Evolutionary conservation across 129 eudicot species (phyloP), one percentile per base, ranked within the genome.

Genomic region (Deinandra increscens): DNA sequence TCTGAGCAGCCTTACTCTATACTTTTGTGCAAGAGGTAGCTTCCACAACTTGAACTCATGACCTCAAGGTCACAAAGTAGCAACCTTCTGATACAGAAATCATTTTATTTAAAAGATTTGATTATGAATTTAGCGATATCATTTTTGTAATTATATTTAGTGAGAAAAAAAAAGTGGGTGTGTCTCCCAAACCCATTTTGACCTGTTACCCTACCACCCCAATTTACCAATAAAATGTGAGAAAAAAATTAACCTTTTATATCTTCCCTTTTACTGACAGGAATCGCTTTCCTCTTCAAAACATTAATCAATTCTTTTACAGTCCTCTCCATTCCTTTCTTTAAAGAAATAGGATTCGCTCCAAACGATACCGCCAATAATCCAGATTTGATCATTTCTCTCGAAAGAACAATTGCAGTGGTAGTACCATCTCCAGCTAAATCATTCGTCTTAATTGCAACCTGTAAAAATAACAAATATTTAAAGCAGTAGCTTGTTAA

Each of bases 371-470:
- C 82, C 31, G 98, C 95, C 70, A 93, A 72, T 58, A 86, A 75
- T 60, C 98, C 96, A 62, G 84, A 75, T 84, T 78, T 86, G 22
- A 93, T 83, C 87, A 93, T 89, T 76, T 89, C 98, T 73, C 98
- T 89, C 63, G 98, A 96, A 58, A 93, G 79, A 60, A 93, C 79
- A 49, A 93, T 83, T 64, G 98, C 98, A 66, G 98, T 89, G 4
- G 98, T 93, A 13, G 95, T 93, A 55, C 98, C 98, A 73, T 93
- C 98, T 33, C 98, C 98, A 61, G 96, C 96, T 59, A 70, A 78
- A 77, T 78, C 83, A 63, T 93, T 93, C 50, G 91, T 85, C 81
- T 84, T 92, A 33, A 81, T 77, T 74, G 98, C 98, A 83, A 92
- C 98, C 98, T 92, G 77, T 44, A 77, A 69, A 70, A 18, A 38